Evolutionary conservation across 2,329 filamentous ascomycete genomes (phyloP).

Genomic region (Cadophora gregata): DNA sequence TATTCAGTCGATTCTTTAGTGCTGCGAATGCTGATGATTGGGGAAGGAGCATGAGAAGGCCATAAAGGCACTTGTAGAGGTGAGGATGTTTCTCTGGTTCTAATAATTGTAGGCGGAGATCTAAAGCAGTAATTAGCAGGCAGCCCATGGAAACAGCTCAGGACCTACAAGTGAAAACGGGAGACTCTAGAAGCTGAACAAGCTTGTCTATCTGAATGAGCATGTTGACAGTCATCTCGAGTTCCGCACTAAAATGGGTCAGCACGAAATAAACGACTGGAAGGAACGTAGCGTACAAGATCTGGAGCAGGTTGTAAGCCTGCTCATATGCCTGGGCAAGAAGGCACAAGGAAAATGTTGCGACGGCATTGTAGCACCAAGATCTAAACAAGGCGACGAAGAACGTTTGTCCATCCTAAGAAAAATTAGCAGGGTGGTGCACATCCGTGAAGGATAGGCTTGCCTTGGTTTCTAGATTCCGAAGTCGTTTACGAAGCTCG

Average conservation of each 20-base stretch:
- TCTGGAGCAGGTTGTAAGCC: slow-evolving; percentile 92
- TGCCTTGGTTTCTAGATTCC: slow-evolving; percentile 88
- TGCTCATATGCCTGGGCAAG: slow-evolving; percentile 98
- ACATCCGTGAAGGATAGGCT: slow-evolving; percentile 6
- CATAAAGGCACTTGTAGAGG: slow-evolving; percentile 97
- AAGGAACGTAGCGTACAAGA: slow-evolving; percentile 68
- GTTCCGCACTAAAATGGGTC: slow-evolving; percentile 72
- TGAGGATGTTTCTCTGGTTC: slow-evolving; percentile 96
- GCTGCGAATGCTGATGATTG: slow-evolving; percentile 97
- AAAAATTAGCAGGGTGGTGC: slow-evolving; percentile 25
- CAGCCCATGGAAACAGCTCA: neutral
- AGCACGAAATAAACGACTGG: slow-evolving; percentile 27
- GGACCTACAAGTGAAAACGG: slow-evolving; percentile 92
- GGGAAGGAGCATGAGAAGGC: slow-evolving; percentile 95
- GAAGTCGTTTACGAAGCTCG: slow-evolving; percentile 85
- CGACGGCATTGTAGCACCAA: slow-evolving; percentile 98
- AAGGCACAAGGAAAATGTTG: slow-evolving; percentile 93
- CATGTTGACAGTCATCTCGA: slow-evolving; percentile 99
- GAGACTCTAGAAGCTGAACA: slow-evolving; percentile 94
- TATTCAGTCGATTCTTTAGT: slow-evolving; percentile 94
- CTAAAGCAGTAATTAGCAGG: slow-evolving; percentile 52
- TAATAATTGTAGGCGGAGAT: slow-evolving; percentile 90
- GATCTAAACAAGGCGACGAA: slow-evolving; percentile 94
- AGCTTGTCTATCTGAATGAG: slow-evolving; percentile 99
- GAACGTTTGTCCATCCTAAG: slow-evolving; percentile 87